Evolutionary conservation across 75 land plant genomes (phyloP), one percentile per base, ranked within the genome.

Genomic region (Pinus albicaulis): DNA sequence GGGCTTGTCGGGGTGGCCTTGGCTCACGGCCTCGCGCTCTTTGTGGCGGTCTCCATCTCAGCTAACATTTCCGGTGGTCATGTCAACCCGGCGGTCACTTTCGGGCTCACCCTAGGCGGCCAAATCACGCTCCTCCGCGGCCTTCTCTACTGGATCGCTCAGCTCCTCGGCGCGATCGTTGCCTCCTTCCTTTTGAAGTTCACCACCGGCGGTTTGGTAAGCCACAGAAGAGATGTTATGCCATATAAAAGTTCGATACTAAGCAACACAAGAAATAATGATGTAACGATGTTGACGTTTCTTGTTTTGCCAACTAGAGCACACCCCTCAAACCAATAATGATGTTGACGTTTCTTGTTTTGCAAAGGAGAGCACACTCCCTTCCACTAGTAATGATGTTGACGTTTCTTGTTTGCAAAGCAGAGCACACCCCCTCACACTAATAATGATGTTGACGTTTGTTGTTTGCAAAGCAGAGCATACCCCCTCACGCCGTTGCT

Each of bases 11-110:
- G 77, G 0, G 64, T 92, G 12, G 94, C 92, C 1, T 2, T 92
- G 0, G 76, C 81, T 26, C 94, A 92, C 78, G 94, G 81, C 4
- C 75, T 92, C 38, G 92, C 92, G 5, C 82, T 92, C 11, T 91
- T 88, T 59, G 83, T 92, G 12, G 82, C 85, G 1, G 91, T 92
- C 34, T 73, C 94, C 4, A 73, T 84, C 7, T 83, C 84, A 0
- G 92, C 94, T 63, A 92, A 90, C 80, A 84, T 92, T 82, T 90
- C 92, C 62, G 94, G 94, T 16, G 94, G 94, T 12, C 94, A 92
- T 31, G 84, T 92, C 13, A 92, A 92, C 75, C 94, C 94, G 12
- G 94, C 94, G 1, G 94, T 92, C 74, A 85, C 94, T 16, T 82
- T 92, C 44, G 94, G 90, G 7, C 78, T 92, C 23, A 86, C 88